phyloP scores from a whole-genome alignment of 1,284 basidiomycete species.

The Heimioporus punctisporus region DNA sequence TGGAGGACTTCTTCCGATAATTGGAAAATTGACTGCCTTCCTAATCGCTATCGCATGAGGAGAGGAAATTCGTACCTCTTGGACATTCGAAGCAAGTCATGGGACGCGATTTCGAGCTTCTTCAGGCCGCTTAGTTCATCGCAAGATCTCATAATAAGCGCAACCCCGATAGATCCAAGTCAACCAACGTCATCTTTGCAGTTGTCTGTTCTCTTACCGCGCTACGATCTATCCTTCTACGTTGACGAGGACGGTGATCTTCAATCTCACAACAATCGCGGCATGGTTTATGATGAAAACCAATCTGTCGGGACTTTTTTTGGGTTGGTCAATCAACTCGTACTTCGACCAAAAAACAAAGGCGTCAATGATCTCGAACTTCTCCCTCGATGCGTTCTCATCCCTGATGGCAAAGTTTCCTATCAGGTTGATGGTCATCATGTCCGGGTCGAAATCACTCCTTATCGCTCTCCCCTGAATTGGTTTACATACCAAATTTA shows the following conservation, averaged over 20 bases:
- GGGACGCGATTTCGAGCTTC: slow-evolving; percentile 27
- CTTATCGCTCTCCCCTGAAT: not conserved
- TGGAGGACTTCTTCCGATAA: slow-evolving; percentile 27
- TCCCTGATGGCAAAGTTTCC: slow-evolving; percentile 39
- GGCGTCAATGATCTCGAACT: not conserved
- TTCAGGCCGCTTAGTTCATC: slow-evolving; percentile 30
- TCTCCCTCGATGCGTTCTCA: slow-evolving; percentile 33
- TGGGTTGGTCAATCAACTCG: slow-evolving; percentile 38
- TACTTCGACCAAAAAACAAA: slow-evolving; percentile 31
- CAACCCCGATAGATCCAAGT: not conserved
- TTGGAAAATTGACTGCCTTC: slow-evolving; percentile 14
- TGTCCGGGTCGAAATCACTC: slow-evolving; percentile 22
- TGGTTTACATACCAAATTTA: slow-evolving; percentile 38
- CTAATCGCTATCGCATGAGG: slow-evolving; percentile 6
- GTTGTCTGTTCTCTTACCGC: slow-evolving; percentile 41
- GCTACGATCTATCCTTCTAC: slow-evolving; percentile 39
- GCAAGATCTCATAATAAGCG: slow-evolving; percentile 27
- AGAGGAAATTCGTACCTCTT: slow-evolving; percentile 15
- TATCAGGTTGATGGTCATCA: slow-evolving; percentile 28
- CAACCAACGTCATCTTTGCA: slow-evolving; percentile 6
- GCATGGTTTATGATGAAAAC: slow-evolving; percentile 25
- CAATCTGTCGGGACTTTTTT: slow-evolving; percentile 26
- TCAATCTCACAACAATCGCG: slow-evolving; percentile 24
- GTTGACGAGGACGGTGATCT: slow-evolving; percentile 27
- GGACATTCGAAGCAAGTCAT: slow-evolving; percentile 1